Base-by-base conservation (phyloP, 2,329 filamentous ascomycete species). In the Arthrinium phaeospermum region DNA sequence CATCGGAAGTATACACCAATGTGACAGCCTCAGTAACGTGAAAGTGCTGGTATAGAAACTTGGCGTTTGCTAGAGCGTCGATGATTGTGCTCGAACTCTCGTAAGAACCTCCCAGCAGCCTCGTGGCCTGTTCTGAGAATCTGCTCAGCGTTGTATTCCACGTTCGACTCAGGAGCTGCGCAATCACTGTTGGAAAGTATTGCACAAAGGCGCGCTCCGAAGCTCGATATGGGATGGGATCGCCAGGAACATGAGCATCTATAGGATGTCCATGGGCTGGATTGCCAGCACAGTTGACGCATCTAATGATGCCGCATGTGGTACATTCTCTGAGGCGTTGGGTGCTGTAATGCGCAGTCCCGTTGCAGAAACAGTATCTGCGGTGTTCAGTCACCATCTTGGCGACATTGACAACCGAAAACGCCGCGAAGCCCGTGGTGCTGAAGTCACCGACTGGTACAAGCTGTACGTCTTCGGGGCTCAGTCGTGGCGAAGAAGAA, bases 221-320 rank as follows among this genome's bases (percentile, higher is more conserved):
- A 57, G 16, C 24, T 44, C 37, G 46, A 19, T 24, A 45, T 30
- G 68, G 37, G n/a, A 22, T 19, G 8, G 68, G 47, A 34, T 70
- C 46, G 10, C 27, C 22, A 46, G 30, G 10, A 5, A 24, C 1
- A 47, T 13, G 16, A 5, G 4, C 16, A 41, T 22, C 24, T 3
- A 34, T 41, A 6, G 19, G 27, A 68, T 80, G 81, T 1, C 76
- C 34, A 72, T 86, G 84, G 0, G 61, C 46, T 0, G 84, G 84
- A 45, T 85, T 85, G 1, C 83, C 83, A 12, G 76, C 75, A 71
- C 85, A 86, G 41, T 73, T 76, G 14, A 73, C 73, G 75, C 84
- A 86, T 19, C 82, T 81, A n/a, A 80, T 80, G 8, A 78, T 78
- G 8, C 72, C 75, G 72, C 84, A 86, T 6, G 76, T 73, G 0